These are phyloP conservation scores for Schwanniomyces vanrijiae DNA, from an alignment of 805 yeast genomes.

Conservation along the genomic window DNA sequence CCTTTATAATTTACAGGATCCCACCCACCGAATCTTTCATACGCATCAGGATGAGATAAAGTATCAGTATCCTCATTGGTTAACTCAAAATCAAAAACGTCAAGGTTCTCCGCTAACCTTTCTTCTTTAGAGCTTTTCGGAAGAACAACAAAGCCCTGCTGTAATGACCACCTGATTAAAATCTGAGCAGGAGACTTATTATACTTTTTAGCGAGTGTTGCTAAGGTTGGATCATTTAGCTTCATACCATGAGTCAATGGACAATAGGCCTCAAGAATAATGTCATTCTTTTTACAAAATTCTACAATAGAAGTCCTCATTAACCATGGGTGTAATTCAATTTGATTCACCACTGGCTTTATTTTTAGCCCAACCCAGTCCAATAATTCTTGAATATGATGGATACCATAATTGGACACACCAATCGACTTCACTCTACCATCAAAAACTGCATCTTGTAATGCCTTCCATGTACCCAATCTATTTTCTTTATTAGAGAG, in stretches of 20 bases:
- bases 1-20: neutral
- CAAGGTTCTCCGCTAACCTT: constrained; percentile 23
- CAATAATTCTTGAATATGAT: constrained; percentile 55
- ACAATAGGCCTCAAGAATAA: constrained; percentile 37
- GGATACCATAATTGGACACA: constrained; percentile 61
- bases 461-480: constrained; percentile 52
- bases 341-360: constrained; percentile 49
- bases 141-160: constrained; percentile 43
- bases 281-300: constrained; percentile 25
- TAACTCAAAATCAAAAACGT: constrained; percentile 24
- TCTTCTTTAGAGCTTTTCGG: constrained; percentile 29
- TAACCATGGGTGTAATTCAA: constrained; percentile 52
- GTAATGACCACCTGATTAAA: constrained; percentile 49
- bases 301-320: constrained; percentile 38
- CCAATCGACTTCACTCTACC: constrained; percentile 58
- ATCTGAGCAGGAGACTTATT: constrained; percentile 45
- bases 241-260: constrained; percentile 39
- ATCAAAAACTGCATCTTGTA: constrained; percentile 53
- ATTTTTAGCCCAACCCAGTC: constrained; percentile 43
- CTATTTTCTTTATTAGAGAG: constrained; percentile 40
- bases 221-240: constrained; percentile 21
- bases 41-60: constrained; percentile 25
- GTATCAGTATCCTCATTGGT: constrained; percentile 21
- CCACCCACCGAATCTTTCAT: neutral
- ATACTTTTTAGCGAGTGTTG: constrained; percentile 32